phyloP scores from a whole-genome alignment of 1,139 yeast species.

The Lodderomyces oxycetoniae region DNA sequence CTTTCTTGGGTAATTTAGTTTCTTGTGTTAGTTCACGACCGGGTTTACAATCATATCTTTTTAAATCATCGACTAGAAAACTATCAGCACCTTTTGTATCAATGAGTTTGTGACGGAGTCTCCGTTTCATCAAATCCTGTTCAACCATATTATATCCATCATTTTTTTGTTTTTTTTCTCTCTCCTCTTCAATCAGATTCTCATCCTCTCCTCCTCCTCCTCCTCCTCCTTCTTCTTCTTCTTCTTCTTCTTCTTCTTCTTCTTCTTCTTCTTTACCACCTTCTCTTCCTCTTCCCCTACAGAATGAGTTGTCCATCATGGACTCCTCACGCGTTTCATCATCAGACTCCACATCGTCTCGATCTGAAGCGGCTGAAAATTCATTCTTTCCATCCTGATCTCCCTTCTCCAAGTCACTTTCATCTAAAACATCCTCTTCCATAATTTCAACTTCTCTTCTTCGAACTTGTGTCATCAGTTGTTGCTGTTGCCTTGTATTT shows the following conservation, averaged over 20 bases:
- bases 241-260: constrained; percentile 3
- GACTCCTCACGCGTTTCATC: constrained; percentile 1
- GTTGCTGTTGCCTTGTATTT: background rate
- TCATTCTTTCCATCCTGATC: constrained; percentile 12
- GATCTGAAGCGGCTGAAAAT: background rate
- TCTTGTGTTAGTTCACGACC: too few species aligned
- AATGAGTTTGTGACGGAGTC: too few species aligned
- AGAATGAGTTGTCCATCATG: background rate
- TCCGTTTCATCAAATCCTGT: too few species aligned
- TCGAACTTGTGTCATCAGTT: background rate
- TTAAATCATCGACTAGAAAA: too few species aligned
- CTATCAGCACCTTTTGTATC: too few species aligned
- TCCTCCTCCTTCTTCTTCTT: background rate
- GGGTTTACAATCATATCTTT: too few species aligned
- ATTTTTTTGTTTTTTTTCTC: background rate
- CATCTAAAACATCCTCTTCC: constrained; percentile 17
- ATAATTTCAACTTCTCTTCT: constrained; percentile 8
- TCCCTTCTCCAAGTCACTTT: constrained; percentile 17
- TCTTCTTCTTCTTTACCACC: constrained; percentile 2
- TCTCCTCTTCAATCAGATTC: background rate
- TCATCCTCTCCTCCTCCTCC: background rate
- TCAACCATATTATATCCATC: too few species aligned
- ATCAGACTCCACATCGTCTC: background rate
- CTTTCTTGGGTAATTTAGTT: too few species aligned
- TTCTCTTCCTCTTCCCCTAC: constrained; percentile 1